Evolutionary conservation across 2,329 filamentous ascomycete genomes (phyloP).

Genomic region (Penicillium sp.): DNA sequence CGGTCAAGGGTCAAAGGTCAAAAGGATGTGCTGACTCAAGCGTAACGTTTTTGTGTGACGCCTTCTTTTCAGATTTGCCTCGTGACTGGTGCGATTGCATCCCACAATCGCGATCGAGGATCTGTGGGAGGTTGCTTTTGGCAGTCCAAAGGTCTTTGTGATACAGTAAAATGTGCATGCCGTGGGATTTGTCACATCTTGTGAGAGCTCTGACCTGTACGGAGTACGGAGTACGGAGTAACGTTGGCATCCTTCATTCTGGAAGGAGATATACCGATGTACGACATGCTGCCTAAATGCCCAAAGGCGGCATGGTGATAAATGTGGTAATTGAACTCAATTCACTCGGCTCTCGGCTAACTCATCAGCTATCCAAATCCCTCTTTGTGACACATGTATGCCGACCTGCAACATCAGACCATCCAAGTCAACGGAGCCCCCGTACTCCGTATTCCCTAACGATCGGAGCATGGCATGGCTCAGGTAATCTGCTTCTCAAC

Average conservation of each 20-base stretch:
- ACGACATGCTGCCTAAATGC: slow-evolving; percentile 6
- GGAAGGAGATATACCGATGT: neutral
- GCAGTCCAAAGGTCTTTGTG: neutral
- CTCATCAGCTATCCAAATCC: neutral
- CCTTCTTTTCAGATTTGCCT: neutral
- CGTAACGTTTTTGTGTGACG: neutral
- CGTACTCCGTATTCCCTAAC: neutral
- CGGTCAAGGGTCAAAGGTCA: no score
- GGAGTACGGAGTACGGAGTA: no score
- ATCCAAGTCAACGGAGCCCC: neutral
- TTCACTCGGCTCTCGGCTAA: neutral
- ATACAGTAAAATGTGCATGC: neutral
- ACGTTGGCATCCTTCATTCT: no score
- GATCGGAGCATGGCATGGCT: neutral
- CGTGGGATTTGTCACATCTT: slow-evolving; percentile 1
- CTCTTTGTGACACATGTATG: neutral
- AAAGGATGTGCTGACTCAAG: neutral
- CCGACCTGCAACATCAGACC: neutral
- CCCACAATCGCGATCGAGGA: slow-evolving; percentile 1
- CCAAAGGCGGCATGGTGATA: neutral
- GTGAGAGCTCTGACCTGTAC: neutral
- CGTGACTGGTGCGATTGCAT: neutral
- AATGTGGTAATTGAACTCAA: neutral
- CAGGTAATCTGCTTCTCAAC: slow-evolving; percentile 59
- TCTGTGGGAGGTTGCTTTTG: neutral